Base-by-base conservation (phyloP, 2,329 filamentous ascomycete genomes). In the Elsinoe necatrix region DNA sequence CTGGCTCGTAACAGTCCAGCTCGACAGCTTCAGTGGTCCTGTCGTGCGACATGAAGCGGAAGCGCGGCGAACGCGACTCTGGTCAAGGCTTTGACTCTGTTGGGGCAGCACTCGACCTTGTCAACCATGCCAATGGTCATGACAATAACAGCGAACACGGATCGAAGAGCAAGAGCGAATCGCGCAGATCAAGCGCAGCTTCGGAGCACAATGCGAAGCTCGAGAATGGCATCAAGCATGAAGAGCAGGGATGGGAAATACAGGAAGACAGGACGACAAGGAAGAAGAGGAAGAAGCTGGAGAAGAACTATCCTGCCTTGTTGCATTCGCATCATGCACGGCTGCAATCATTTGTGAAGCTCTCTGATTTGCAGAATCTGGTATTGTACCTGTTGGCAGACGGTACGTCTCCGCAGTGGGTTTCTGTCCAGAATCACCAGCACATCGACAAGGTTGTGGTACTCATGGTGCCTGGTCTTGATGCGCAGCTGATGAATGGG, bases 391-490 rank as follows among this genome's bases (percentile, higher is more conserved):
- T 82, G 60, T 75, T 85, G 56, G 79, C 80, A n/a, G 81, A 84
- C 63, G 80, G 77, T 7, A 71, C 75, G 29, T 77, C 79, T 23
- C 82, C 82, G n/a, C 80, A 82, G 65, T 85, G 81, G 81, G 77
- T 83, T 14, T 78, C 80, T 27, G 72, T 85, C 58, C 76, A 75
- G 60, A 77, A 83, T 65, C 78, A 78, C 43, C 71, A 70, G 16
- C 72, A 75, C 59, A 76, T 85, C 39, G 73, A 73, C 57, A 95
- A 93, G 72, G 86, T 95, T 27, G 91, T 97, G 27, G 81, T 88
- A 39, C 75, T 98, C 62, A 92, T 96, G 87, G 84, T 96, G 9
- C 93, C 93, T 9, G 93, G 93, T 0, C 73, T 98, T 21, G 92
- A 97, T 67, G 81, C 89, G 65, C 86, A 83, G 60, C 93, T 97